Evolutionary conservation across 2,329 filamentous ascomycete genomes (phyloP).

Genomic region (Diatrype stigma): DNA sequence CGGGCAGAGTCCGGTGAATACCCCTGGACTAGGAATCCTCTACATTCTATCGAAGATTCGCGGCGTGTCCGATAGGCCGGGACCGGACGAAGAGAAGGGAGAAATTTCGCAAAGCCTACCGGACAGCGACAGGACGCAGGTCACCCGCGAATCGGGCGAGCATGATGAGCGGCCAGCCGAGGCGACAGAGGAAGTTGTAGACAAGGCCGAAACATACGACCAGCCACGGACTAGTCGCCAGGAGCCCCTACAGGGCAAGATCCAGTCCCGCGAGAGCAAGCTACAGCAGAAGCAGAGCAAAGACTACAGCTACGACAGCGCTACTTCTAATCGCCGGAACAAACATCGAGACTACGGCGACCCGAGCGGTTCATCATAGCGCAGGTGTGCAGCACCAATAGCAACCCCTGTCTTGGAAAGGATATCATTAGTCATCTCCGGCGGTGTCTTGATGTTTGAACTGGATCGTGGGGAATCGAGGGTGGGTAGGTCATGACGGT

Average conservation of each 20-base stretch:
- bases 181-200: neutral
- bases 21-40: constrained; percentile 59
- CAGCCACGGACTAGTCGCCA: neutral
- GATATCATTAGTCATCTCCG: too few species aligned
- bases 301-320: neutral
- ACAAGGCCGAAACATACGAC: neutral
- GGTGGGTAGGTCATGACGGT: too few species aligned
- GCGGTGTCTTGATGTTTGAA: too few species aligned
- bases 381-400: too few species aligned
- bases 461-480: too few species aligned
- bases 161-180: neutral
- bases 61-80: neutral
- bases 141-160: neutral
- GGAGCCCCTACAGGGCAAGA: neutral
- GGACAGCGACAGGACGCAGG: neutral
- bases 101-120: neutral
- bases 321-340: neutral
- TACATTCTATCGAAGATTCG: constrained; percentile 31
- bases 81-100: neutral
- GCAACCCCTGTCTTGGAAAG: too few species aligned
- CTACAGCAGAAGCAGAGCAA: neutral
- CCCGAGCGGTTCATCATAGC: neutral
- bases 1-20: constrained; percentile 67
- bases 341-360: neutral
- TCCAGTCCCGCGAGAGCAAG: too few species aligned